Percentiles rank a stretch among this genome's conserved stretches.
Conservation (phyloP, 1,284 basidiomycete genomes). For the Puccinia hordei region DNA sequence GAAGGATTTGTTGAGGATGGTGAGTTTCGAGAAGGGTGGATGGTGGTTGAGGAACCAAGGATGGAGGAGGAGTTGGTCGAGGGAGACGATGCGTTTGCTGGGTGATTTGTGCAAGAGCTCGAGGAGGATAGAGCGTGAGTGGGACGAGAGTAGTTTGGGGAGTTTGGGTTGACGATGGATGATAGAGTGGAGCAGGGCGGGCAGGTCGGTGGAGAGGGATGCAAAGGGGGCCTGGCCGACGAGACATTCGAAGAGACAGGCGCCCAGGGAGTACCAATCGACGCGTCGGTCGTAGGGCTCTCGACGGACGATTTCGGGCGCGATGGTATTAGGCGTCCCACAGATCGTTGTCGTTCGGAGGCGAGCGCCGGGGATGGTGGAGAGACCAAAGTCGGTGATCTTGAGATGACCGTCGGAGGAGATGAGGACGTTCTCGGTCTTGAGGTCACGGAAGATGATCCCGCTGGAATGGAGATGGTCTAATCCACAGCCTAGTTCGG, state of each 20-base stretch:
- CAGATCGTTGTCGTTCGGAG: conserved; percentile 51
- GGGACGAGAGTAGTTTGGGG: background rate
- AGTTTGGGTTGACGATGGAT: conserved; percentile 52
- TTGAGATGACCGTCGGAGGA: conserved; percentile 21
- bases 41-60: background rate
- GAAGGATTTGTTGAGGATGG: background rate
- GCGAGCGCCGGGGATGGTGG: background rate
- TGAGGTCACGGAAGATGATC: conserved; percentile 44
- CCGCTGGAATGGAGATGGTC: background rate
- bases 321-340: conserved; percentile 57
- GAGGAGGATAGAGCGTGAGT: background rate
- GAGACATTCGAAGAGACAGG: conserved; percentile 54
- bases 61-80: background rate
- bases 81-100: background rate
- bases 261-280: conserved; percentile 55
- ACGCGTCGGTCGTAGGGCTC: conserved; percentile 55
- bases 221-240: conserved; percentile 53
- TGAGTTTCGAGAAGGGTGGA: background rate
- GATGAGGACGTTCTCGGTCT: conserved; percentile 44
- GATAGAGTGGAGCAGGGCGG: conserved; percentile 54
- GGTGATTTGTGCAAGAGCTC: background rate
- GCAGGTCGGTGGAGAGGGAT: background rate
- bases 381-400: conserved; percentile 42
- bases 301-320: conserved; percentile 54
- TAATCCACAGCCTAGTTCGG: conserved; percentile 29